Evolutionary conservation across 2,329 filamentous ascomycete species (phyloP).

Genomic region (Spiromastix sp.): DNA sequence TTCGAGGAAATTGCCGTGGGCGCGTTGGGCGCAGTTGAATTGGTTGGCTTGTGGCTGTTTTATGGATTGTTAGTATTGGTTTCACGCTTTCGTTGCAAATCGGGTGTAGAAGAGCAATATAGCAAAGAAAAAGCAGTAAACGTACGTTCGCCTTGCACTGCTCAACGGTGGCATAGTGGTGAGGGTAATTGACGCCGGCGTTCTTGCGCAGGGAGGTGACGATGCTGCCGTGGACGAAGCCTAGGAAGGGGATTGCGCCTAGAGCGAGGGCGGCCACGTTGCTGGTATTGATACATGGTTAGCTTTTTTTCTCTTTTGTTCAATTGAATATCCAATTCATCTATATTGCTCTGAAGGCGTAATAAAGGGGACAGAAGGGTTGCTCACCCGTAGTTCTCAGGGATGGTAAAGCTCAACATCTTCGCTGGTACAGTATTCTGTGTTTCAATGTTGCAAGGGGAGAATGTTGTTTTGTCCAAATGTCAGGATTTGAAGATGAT

Average conservation of each 20-base stretch:
- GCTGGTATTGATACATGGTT: conserved; percentile 32
- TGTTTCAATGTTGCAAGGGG: too few relatives aligned
- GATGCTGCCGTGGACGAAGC: conserved; percentile 40
- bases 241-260: conserved; percentile 43
- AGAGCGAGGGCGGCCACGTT: conserved; percentile 46
- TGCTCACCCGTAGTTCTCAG: conserved; percentile 39
- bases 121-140: not conserved
- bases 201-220: conserved; percentile 38
- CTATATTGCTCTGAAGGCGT: not conserved
- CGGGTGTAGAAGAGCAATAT: not conserved
- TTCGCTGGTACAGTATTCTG: too few relatives aligned
- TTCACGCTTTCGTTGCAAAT: not conserved
- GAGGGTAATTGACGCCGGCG: conserved; percentile 47
- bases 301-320: too few relatives aligned
- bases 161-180: conserved; percentile 46
- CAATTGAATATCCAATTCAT: not conserved
- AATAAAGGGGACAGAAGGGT: not conserved
- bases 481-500: too few relatives aligned
- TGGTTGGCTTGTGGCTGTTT: conserved; percentile 32
- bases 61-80: not conserved
- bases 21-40: conserved; percentile 46
- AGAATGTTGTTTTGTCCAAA: too few relatives aligned
- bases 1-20: conserved; percentile 51
- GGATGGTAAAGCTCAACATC: conserved; percentile 34
- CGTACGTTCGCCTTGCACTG: conserved; percentile 40